Base-by-base conservation (phyloP, 2,329 filamentous ascomycete species). In the Hyphodiscus sp. region DNA sequence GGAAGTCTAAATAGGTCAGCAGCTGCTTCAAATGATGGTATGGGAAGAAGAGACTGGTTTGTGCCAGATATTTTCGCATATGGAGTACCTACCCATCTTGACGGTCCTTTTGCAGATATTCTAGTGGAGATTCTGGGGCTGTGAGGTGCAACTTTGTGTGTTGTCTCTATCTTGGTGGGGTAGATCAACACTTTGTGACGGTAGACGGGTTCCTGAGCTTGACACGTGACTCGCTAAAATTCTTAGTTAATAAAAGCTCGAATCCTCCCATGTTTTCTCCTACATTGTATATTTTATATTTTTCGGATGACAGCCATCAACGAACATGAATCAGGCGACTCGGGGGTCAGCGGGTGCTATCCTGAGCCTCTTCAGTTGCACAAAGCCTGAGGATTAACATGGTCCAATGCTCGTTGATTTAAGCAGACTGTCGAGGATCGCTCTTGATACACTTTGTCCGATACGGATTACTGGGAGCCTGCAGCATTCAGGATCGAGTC, bases 1-100 rank as follows among this genome's bases (percentile, higher is more conserved):
- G 47, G 61, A 73, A 74, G 66, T 71, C 72, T 73, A 52, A 20
- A 30, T 42, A 16, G 45, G 57, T 64, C 59, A 64, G 64, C 57
- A 60, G 50, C 47, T 51, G 48, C 18, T n/a, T 42, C 18, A 29
- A 10, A 13, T n/a, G 16, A n/a, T 38, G 33, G 11, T 38, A 13
- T 38, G 13, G 13, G 16, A 4, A 38, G n/a, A 38, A n/a, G 33
- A 10, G 16, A 38, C 4, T 38, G 2, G 33, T 2, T 13, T 13
- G 16, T 15, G 33, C 5, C 11, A 38, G 16, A 38, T 6, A 13
- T 15, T n/a, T 38, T 38, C 11, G 13, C 2, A 38, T 13, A 38
- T 2, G 5, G 33, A 38, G 20, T 38, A 63, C 66, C 52, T 63
- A 68, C 66, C 57, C 66, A 68, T 68, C 43, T 64, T 68, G 64